A percentile compares a stretch with the other conserved stretches of the same genome.
Conservation (phyloP, 164 flowering plant genomes). For the Vitis labrusca region DNA sequence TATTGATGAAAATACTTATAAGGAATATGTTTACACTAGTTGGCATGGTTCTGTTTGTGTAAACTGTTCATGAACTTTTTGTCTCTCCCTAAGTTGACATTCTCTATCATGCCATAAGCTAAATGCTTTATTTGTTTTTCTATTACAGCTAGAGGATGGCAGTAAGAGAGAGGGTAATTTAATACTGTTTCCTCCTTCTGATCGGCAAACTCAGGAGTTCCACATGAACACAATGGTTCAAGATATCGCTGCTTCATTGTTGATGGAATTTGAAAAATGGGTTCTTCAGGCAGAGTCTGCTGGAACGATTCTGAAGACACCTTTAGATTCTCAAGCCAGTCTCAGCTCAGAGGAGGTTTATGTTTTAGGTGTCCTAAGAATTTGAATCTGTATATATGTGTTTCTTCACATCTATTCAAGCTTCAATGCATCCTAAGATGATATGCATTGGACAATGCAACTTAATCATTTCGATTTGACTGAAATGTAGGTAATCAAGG, state of each 20-base stretch:
- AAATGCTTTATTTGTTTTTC: slow-evolving; percentile 3
- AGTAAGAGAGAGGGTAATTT: slow-evolving; percentile 55
- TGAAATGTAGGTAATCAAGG: slow-evolving; percentile 81
- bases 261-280: slow-evolving; percentile 99
- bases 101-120: not conserved
- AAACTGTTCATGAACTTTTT: too few species aligned
- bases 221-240: slow-evolving; percentile 97
- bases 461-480: slow-evolving; percentile 5
- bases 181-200: slow-evolving; percentile 90
- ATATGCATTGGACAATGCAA: slow-evolving; percentile 2
- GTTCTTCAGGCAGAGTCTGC: slow-evolving; percentile 96
- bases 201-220: slow-evolving; percentile 80
- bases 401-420: slow-evolving; percentile 1
- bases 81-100: too few species aligned
- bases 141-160: slow-evolving; percentile 78
- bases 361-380: slow-evolving; percentile 77
- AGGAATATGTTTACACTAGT: too few species aligned
- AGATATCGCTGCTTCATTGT: slow-evolving; percentile 92
- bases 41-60: too few species aligned
- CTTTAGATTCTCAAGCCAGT: slow-evolving; percentile 98
- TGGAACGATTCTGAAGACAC: slow-evolving; percentile 96
- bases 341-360: slow-evolving; percentile 99
- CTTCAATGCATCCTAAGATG: not conserved
- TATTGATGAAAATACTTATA: too few species aligned
- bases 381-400: slow-evolving; percentile 23